phyloP scores from a whole-genome alignment of 2,329 filamentous ascomycete species.

The Verticillium albo-atrum region DNA sequence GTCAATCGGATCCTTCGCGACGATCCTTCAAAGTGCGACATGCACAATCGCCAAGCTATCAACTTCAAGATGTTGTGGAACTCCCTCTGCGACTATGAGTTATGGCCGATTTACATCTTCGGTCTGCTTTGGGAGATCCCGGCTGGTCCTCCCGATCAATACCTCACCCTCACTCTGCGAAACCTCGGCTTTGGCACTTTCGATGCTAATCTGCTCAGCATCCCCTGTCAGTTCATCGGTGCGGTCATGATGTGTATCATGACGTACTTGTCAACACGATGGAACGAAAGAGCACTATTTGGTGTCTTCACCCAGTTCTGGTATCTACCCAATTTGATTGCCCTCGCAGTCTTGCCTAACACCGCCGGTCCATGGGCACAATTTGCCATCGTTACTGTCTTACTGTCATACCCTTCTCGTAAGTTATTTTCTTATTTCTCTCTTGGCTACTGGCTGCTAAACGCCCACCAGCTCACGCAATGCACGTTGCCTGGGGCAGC shows the following conservation, averaged over 20 bases:
- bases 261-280: conserved; percentile 25
- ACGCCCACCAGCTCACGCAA: conserved; percentile 33
- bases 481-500: conserved; percentile 43
- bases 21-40: conserved; percentile 49
- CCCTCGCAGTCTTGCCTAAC: conserved; percentile 22
- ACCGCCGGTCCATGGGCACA: conserved; percentile 22
- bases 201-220: conserved; percentile 35
- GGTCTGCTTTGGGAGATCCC: conserved; percentile 36
- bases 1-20: conserved; percentile 52
- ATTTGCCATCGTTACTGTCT: conserved; percentile 23
- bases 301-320: conserved; percentile 26
- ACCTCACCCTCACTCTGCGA: conserved; percentile 19
- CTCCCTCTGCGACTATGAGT: conserved; percentile 45
- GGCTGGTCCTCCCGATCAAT: conserved; percentile 16
- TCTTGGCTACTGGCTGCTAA: conserved; percentile 19
- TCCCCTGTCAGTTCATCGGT: conserved; percentile 10
- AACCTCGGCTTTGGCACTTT: conserved; percentile 32
- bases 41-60: conserved; percentile 50
- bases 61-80: conserved; percentile 40
- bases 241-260: conserved; percentile 13
- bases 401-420: conserved; percentile 27
- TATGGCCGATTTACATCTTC: conserved; percentile 50
- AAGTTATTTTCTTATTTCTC: not conserved
- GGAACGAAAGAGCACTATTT: conserved; percentile 22
- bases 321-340: conserved; percentile 26